Evolutionary conservation across 805 yeast species (phyloP).

Genomic region (Yamadazyma philogaea): DNA sequence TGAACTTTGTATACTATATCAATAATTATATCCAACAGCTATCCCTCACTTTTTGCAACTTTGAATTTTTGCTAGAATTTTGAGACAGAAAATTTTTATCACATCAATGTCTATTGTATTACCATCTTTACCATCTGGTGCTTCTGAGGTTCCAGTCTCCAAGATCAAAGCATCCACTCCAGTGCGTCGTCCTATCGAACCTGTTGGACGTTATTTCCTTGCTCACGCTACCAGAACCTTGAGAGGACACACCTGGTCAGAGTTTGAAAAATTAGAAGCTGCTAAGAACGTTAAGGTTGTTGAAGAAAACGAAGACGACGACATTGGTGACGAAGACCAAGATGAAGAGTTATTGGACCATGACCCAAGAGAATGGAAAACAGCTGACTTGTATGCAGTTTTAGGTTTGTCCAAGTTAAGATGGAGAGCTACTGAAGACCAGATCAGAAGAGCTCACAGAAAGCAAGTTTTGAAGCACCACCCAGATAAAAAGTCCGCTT

Average conservation of each 20-base stretch:
- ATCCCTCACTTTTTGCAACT: neutral
- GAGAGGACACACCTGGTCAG: conserved; percentile 98
- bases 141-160: conserved; percentile 40
- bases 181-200: conserved; percentile 82
- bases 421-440: conserved; percentile 87
- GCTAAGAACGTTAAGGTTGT: conserved; percentile 73
- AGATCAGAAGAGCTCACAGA: conserved; percentile 95
- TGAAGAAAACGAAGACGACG: conserved; percentile 62
- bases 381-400: conserved; percentile 93
- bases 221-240: conserved; percentile 96
- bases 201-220: conserved; percentile 92
- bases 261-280: conserved; percentile 90
- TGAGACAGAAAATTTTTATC: neutral
- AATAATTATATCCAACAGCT: no score
- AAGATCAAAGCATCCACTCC: conserved; percentile 53
- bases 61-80: neutral
- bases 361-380: conserved; percentile 98
- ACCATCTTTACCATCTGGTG: conserved; percentile 49
- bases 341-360: conserved; percentile 67
- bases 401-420: conserved; percentile 90
- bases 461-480: conserved; percentile 94
- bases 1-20: no score
- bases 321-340: conserved; percentile 73
- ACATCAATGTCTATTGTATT: conserved; percentile 39
- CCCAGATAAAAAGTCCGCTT: conserved; percentile 95